These are phyloP conservation scores for Claviceps capensis DNA, from an alignment of 2,329 filamentous ascomycete species.

Conservation along the genomic window DNA sequence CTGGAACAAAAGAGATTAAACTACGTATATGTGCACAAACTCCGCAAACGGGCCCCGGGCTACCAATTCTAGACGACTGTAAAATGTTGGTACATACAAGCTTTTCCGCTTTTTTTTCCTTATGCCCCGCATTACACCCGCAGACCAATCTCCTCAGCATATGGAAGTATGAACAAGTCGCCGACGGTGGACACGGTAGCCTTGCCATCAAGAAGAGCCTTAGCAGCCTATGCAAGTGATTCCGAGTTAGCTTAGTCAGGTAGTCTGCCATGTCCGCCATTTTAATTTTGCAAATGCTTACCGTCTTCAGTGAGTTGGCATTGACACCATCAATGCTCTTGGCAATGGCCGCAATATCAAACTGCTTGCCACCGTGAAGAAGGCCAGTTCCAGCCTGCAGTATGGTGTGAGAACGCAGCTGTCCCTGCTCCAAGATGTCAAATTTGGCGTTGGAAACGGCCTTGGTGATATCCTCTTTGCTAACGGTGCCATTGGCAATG, in stretches of 20 bases:
- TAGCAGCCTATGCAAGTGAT: constrained; percentile 58
- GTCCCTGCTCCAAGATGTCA: constrained; percentile 67
- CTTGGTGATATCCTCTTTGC: constrained; percentile 80
- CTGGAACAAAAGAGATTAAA: constrained; percentile 24
- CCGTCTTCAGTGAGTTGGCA: constrained; percentile 70
- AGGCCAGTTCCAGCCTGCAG: constrained; percentile 76
- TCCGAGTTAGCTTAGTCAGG: constrained; percentile 8
- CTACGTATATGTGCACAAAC: constrained; percentile 34
- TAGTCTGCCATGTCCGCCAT: background rate
- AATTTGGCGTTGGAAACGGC: constrained; percentile 90
- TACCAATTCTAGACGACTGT: constrained; percentile 24
- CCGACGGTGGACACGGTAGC: constrained; percentile 81
- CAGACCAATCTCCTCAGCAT: constrained; percentile 85
- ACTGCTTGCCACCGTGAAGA: constrained; percentile 66
- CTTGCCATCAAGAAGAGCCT: constrained; percentile 76
- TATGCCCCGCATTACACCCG: constrained; percentile 57
- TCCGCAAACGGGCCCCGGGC: constrained; percentile 13
- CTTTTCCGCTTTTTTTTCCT: constrained; percentile 15
- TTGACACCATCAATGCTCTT: constrained; percentile 71
- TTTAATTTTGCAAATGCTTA: constrained; percentile 32
- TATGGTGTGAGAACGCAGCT: constrained; percentile 64
- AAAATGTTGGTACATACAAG: constrained; percentile 33
- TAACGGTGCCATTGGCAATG: constrained; percentile 60
- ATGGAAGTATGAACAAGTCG: constrained; percentile 83
- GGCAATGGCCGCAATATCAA: constrained; percentile 68